phyloP scores from a whole-genome alignment of 2,329 filamentous ascomycete species.

The Zasmidium cellare region DNA sequence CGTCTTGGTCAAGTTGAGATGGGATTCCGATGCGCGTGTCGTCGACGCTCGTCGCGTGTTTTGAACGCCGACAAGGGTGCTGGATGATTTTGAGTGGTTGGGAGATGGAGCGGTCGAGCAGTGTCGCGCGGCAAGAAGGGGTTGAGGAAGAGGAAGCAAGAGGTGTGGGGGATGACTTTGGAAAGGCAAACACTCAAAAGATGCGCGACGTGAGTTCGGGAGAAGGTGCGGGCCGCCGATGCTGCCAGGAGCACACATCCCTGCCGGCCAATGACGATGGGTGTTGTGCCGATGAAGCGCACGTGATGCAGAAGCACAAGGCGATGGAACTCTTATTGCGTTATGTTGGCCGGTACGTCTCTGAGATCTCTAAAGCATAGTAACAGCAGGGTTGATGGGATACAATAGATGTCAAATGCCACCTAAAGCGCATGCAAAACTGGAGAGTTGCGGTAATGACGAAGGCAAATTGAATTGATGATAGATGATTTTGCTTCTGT shows the following conservation, averaged over 20 bases:
- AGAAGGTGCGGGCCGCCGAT: background rate
- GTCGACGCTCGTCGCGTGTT: background rate
- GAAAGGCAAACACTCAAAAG: background rate
- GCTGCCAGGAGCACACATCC: background rate
- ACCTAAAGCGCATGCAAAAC: no score
- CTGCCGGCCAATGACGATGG: background rate
- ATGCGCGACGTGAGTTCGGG: no score
- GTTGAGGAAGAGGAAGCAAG: background rate
- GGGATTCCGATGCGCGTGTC: background rate
- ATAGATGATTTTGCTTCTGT: conserved; percentile 2
- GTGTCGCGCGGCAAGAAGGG: background rate
- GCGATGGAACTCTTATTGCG: no score
- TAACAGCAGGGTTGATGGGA: no score
- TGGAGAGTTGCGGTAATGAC: no score
- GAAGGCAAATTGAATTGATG: background rate
- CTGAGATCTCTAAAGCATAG: no score
- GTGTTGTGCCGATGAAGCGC: no score
- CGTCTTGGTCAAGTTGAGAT: background rate
- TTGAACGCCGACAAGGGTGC: background rate
- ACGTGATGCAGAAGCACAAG: no score
- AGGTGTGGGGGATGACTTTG: background rate
- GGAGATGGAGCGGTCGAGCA: conserved; percentile 1
- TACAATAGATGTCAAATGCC: no score
- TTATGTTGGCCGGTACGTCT: no score
- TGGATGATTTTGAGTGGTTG: background rate